Conservation (phyloP, 176 grass and related monocot species). For the Hordeum marinum region DNA sequence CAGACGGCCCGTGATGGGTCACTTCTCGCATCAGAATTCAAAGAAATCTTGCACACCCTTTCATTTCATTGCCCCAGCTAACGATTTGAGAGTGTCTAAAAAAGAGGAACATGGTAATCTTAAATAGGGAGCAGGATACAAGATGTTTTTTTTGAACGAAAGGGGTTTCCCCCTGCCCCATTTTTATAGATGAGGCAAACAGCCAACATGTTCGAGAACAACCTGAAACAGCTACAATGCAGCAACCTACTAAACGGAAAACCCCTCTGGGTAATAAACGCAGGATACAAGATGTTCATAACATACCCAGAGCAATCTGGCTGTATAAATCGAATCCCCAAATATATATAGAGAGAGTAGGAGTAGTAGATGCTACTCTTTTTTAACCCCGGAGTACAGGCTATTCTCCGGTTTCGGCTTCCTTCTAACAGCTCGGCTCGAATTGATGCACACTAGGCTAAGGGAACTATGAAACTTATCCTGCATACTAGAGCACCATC, state of each 20-base stretch:
- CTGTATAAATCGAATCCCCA: slow-evolving; percentile 33
- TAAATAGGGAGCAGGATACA: slow-evolving; percentile 33
- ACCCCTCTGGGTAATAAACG: too few relatives aligned
- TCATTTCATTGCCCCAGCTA: slow-evolving; percentile 30
- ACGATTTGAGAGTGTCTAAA: slow-evolving; percentile 24
- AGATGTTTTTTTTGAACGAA: too few relatives aligned
- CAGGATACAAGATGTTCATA: slow-evolving; percentile 30
- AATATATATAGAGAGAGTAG: not conserved
- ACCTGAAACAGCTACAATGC: too few relatives aligned
- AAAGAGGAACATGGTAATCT: slow-evolving; percentile 35
- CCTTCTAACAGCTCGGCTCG: slow-evolving; percentile 38
- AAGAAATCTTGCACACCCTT: not conserved
- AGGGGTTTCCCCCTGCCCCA: too few relatives aligned
- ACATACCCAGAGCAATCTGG: slow-evolving; percentile 40
- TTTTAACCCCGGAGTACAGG: not conserved
- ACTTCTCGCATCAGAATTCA: not conserved
- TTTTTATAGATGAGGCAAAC: too few relatives aligned
- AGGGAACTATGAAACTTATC: slow-evolving; percentile 35
- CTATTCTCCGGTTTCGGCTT: slow-evolving; percentile 32
- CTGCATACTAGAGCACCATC: slow-evolving; percentile 40
- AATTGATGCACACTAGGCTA: slow-evolving; percentile 36
- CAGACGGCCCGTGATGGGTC: not conserved
- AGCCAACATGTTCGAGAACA: too few relatives aligned
- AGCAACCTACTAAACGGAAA: too few relatives aligned
- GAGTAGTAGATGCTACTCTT: not conserved